Base-by-base conservation (phyloP, 1,139 yeast genomes). In the Protomyces macrosporus region DNA sequence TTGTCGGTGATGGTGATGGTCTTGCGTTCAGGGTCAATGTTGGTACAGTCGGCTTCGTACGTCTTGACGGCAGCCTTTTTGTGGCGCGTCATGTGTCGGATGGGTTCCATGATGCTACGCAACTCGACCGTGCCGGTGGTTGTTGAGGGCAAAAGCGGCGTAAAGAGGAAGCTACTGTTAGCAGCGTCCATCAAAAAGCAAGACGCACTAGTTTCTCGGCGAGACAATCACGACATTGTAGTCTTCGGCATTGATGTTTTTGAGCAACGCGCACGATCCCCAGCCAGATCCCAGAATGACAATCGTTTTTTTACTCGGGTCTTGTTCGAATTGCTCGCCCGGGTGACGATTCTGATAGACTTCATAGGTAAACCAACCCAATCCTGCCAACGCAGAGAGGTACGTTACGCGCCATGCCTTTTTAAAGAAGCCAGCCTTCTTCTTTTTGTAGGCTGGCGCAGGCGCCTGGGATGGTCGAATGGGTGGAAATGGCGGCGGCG, bases 271-370 rank as follows among this genome's bases (percentile, higher is more conserved):
- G 36, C 74, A 75, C 14, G 96, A 84, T 65, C 96, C 97, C 97
- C 97, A 91, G 65, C 97, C 97, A 53, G 96, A 84, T 66, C 98
- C 97, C 71, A 91, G 82, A 69, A 91, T 85, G 64, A 91, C 95
- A 72, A 91, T 78, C 53, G 93, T 90, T 79, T 91, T 91, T 81
- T 88, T 89, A 74, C 86, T 84, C 66, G 88, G 76, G 67, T 74
- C 77, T 7, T 76, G 73, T 16, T 75, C 75, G 16, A 67, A 62
- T 69, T 77, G 80, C 64, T 71, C 73, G 7, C 71, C 73, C 30
- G 79, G 80, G 67, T 75, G 75, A 55, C 76, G 71, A 33, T 71
- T 71, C 52, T 71, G 72, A 67, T 75, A 76, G 68, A 76, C 71
- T 40, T 71, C 68, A 66, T 72, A 75, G 14, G 74, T 77, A 60